Conservation (phyloP, 139 green algal genomes). For the Tetraselmis striata region DNA sequence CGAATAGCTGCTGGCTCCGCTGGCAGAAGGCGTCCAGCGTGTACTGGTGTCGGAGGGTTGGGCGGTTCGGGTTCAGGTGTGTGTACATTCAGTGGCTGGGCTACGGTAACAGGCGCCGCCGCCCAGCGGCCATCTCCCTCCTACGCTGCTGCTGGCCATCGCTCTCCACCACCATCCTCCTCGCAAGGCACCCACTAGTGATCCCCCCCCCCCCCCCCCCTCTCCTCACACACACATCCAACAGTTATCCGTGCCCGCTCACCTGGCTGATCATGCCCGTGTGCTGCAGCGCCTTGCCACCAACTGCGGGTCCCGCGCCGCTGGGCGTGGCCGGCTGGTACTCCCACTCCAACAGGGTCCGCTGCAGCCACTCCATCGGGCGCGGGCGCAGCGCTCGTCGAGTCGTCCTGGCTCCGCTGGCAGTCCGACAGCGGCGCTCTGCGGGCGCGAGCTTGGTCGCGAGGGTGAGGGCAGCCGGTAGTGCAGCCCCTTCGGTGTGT, state of each 20-base stretch:
- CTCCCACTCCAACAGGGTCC: neutral
- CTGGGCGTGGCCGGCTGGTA: neutral
- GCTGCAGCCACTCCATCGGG: neutral
- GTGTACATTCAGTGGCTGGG: too few species aligned
- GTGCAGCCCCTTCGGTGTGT: too few species aligned
- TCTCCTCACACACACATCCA: neutral
- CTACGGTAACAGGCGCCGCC: too few species aligned
- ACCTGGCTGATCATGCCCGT: neutral
- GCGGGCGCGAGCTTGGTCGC: too few species aligned
- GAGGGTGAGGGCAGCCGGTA: too few species aligned
- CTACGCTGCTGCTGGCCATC: too few species aligned
- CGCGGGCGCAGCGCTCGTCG: too few species aligned
- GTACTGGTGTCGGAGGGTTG: neutral
- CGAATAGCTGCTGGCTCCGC: neutral
- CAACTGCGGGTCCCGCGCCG: too few species aligned
- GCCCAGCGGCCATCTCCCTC: too few species aligned
- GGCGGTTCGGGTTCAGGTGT: too few species aligned
- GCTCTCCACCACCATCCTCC: neutral
- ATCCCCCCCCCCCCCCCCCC: neutral
- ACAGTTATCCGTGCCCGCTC: neutral
- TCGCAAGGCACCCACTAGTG: neutral
- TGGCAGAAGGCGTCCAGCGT: neutral
- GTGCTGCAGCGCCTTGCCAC: neutral
- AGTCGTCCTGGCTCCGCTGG: too few species aligned
- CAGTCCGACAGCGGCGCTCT: too few species aligned